These are phyloP conservation scores for Fusarium sarcochroum DNA, from an alignment of 2,329 filamentous ascomycete genomes.

Conservation along the genomic window DNA sequence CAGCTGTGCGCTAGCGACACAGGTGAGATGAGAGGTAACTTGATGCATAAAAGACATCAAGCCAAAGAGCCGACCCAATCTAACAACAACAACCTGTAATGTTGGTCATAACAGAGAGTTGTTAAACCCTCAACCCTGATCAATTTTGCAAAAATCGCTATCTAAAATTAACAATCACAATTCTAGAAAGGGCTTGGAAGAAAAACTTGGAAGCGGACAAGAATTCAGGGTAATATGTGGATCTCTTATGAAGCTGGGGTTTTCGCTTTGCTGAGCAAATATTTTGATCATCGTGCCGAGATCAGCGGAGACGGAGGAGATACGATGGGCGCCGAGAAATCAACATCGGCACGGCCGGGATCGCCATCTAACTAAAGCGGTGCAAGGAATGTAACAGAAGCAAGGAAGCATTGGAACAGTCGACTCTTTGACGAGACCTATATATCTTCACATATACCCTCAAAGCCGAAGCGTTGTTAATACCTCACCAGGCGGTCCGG, in stretches of 20 bases:
- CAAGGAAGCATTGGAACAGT: conserved; percentile 4
- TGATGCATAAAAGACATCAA: not conserved
- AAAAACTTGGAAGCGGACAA: conserved; percentile 29
- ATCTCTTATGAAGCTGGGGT: conserved; percentile 22
- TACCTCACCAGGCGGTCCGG: too few relatives aligned
- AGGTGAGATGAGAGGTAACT: not conserved
- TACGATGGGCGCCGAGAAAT: conserved; percentile 12
- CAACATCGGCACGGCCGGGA: conserved; percentile 35
- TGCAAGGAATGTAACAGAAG: conserved; percentile 38
- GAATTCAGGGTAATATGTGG: conserved; percentile 27
- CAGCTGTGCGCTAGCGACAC: conserved; percentile 6
- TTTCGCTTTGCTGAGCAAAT: conserved; percentile 24
- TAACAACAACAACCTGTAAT: too few relatives aligned
- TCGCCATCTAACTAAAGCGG: conserved; percentile 20
- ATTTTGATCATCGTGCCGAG: conserved; percentile 18
- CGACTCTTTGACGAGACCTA: conserved; percentile 1
- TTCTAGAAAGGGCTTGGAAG: not conserved
- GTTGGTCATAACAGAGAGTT: too few relatives aligned
- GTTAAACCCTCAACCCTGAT: not conserved
- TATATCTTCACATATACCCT: too few relatives aligned
- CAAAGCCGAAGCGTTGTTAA: too few relatives aligned
- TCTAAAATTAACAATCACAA: not conserved
- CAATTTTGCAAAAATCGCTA: not conserved
- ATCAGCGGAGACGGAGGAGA: conserved; percentile 24
- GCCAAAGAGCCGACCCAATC: not conserved